These are phyloP conservation scores for Cutaneotrichosporon cavernicola DNA, from an alignment of 1,284 basidiomycete species.

Conservation along the genomic window DNA sequence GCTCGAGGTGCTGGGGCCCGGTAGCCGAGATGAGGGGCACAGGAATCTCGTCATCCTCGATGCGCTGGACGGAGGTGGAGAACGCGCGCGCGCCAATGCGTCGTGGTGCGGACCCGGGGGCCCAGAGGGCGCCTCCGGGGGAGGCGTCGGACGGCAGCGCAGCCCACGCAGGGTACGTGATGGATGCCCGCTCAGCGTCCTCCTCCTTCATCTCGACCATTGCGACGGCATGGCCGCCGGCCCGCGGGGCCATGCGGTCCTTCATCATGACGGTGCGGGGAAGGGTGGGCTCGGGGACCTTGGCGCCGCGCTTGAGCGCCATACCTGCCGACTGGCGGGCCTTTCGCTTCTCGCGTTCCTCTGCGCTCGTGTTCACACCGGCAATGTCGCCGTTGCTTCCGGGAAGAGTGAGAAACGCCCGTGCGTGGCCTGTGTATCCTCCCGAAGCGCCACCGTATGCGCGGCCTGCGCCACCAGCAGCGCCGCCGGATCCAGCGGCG, in stretches of 20 bases:
- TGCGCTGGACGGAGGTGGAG: slow-evolving; percentile 26
- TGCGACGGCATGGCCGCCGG: slow-evolving; percentile 29
- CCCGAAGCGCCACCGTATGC: slow-evolving; percentile 37
- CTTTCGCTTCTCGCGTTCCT: slow-evolving; percentile 26
- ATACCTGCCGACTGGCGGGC: slow-evolving; percentile 21
- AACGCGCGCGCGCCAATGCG: slow-evolving; percentile 30
- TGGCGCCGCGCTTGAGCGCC: slow-evolving; percentile 18
- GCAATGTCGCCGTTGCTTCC: slow-evolving; percentile 35
- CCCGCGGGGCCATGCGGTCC: slow-evolving; percentile 23
- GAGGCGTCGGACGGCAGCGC: slow-evolving; percentile 21
- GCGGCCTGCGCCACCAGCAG: slow-evolving; percentile 37
- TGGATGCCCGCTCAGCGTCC: slow-evolving; percentile 1
- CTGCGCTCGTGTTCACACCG: slow-evolving; percentile 26
- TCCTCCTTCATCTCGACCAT: slow-evolving; percentile 28
- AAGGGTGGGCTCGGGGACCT: slow-evolving; percentile 10
- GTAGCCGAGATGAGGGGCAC: slow-evolving; percentile 18
- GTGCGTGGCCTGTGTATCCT: slow-evolving; percentile 50
- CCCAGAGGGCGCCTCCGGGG: slow-evolving; percentile 22
- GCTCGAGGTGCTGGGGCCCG: slow-evolving; percentile 26
- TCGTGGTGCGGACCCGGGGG: slow-evolving; percentile 20
- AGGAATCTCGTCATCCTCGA: slow-evolving; percentile 2
- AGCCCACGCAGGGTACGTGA: slow-evolving; percentile 25
- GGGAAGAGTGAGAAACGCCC: slow-evolving; percentile 45
- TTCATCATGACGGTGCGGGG: slow-evolving; percentile 21
- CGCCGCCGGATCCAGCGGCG: slow-evolving; percentile 22